Evolutionary conservation across 768 basidiomycete genomes (phyloP), one percentile per base, ranked within the genome.

Genomic region (Tylopilus subfusipes): DNA sequence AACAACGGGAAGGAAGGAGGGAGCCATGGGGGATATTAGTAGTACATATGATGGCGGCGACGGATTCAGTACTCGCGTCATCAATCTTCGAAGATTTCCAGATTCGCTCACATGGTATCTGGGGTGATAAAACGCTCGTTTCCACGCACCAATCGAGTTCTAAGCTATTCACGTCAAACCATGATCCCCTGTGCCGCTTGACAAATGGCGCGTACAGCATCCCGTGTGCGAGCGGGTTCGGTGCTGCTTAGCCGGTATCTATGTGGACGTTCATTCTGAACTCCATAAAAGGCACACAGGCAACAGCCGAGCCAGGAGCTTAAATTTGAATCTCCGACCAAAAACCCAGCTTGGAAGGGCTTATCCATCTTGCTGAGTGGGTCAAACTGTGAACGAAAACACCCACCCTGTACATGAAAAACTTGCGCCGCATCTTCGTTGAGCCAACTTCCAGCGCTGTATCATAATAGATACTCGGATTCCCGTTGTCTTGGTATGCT

Each of bases 41-140:
- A 45, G 48, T 48, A 36, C 51, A 48, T 51, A 54, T 54, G 63
- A 52, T 47, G 21, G 38, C 39, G 25, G 45, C 22, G 44, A 59
- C 53, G 33, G 52, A 63, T 56, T 24, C 34, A 45, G 55, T 27
- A 52, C 31, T 46, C 38, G 14, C 29, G 44, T 54, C 56, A 67
- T 50, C 61, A 47, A 58, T 64, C 64, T 34, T 34, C 63, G 44
- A 60, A 33, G 62, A 60, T 63, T 27, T 22, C 5, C n/a, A 38
- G 36, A 55, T 52, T 33, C 39, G 36, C 48, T 61, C 59, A 58
- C 48, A 59, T 61, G 52, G 48, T 19, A 47, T 55, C 52, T 46
- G 54, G 58, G 64, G 65, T 38, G 66, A 68, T 66, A 66, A 54
- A 55, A 48, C 65, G 64, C 36, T 42, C 18, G 53, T 55, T 30